Evolutionary conservation across 2,329 filamentous ascomycete genomes (phyloP).

Genomic region (Talaromyces funiculosus): DNA sequence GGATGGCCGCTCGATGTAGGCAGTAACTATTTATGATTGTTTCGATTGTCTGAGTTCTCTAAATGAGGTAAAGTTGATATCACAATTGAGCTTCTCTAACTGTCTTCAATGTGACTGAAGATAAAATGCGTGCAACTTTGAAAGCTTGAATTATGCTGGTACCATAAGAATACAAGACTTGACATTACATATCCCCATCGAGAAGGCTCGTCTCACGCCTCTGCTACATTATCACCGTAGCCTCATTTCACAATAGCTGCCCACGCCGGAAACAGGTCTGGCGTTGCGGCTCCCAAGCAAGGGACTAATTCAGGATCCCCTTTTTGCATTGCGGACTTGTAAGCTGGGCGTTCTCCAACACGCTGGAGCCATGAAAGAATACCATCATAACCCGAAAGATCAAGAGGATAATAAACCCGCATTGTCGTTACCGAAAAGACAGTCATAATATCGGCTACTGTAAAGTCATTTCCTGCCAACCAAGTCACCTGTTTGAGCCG

Average conservation of each 20-base stretch:
- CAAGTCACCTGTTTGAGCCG: conserved; percentile 46
- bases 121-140: neutral
- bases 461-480: conserved; percentile 58
- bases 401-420: conserved; percentile 47
- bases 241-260: neutral
- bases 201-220: neutral
- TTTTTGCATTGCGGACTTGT: conserved; percentile 45
- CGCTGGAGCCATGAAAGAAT: conserved; percentile 46
- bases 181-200: no score
- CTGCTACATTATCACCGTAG: neutral
- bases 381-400: conserved; percentile 38
- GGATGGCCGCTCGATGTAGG: neutral
- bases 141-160: neutral
- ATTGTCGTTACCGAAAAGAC: conserved; percentile 58
- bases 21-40: neutral
- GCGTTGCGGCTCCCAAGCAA: conserved; percentile 18
- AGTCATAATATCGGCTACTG: conserved; percentile 61
- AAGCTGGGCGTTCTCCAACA: conserved; percentile 42
- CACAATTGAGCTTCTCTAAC: no score
- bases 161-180: neutral
- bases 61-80: no score
- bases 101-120: neutral
- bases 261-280: conserved; percentile 4
- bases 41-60: neutral
- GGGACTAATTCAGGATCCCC: conserved; percentile 45